Evolutionary conservation across 305 asterid genomes (phyloP).

Genomic region (Fraxinus sp.): DNA sequence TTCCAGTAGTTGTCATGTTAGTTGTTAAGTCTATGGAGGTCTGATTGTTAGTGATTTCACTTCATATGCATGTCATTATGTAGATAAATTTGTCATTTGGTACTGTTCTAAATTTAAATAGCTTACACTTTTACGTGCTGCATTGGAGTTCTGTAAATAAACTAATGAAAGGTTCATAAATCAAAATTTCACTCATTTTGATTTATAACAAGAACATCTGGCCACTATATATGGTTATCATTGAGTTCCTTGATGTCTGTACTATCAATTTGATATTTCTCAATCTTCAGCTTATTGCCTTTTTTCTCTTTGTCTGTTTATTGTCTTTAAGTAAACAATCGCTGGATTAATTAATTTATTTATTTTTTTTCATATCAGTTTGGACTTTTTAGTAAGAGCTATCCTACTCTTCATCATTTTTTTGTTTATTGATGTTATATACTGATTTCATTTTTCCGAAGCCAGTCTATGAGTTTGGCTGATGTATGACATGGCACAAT

Average conservation of each 20-base stretch:
- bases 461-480: not conserved
- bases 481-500: constrained; percentile 1
- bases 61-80: not conserved
- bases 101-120: not conserved
- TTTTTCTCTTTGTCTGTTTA: not conserved
- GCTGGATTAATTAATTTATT: too few relatives aligned
- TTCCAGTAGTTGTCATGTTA: not conserved
- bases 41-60: not conserved
- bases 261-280: not conserved
- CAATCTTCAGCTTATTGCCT: not conserved
- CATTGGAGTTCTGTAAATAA: not conserved
- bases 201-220: not conserved
- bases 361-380: not conserved
- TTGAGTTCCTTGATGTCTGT: not conserved
- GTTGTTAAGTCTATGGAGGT: not conserved
- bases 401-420: not conserved
- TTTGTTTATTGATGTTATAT: not conserved
- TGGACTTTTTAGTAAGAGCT: not conserved
- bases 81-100: not conserved
- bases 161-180: not conserved
- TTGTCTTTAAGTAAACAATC: not conserved
- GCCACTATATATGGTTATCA: not conserved
- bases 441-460: not conserved
- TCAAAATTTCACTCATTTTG: not conserved
- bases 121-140: constrained; percentile 14